A percentile compares a stretch with the other conserved stretches of the same genome.
These are phyloP conservation scores for Blastobotrys persicus DNA, from an alignment of 1,139 yeast genomes.

Conservation along the genomic window DNA sequence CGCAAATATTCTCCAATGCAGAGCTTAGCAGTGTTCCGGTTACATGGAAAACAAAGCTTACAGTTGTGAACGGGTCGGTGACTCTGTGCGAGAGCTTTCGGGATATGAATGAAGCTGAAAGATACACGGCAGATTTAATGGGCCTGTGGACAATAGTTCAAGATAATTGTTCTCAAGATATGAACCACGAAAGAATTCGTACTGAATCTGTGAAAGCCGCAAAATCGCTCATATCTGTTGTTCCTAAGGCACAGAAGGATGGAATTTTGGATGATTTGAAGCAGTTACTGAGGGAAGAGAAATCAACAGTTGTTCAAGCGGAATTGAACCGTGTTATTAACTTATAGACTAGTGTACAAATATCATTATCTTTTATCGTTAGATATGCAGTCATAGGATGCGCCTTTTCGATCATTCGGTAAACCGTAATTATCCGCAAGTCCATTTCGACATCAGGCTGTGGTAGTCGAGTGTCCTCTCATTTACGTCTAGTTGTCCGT, in stretches of 20 bases:
- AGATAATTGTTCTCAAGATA: slow-evolving; percentile 41
- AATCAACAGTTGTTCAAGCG: slow-evolving; percentile 26
- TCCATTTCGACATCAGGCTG: no score
- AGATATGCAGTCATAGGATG: no score
- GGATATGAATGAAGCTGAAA: background rate
- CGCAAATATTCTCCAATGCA: background rate
- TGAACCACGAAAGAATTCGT: slow-evolving; percentile 62
- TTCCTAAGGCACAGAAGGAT: slow-evolving; percentile 10
- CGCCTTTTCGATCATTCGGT: no score
- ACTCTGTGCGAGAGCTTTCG: slow-evolving; percentile 10
- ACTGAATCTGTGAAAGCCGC: slow-evolving; percentile 48
- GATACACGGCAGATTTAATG: background rate
- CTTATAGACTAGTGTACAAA: background rate
- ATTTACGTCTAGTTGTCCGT: slow-evolving; percentile 15
- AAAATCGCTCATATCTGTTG: slow-evolving; percentile 27
- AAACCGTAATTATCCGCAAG: no score
- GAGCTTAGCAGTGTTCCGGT: slow-evolving; percentile 4
- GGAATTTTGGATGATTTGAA: slow-evolving; percentile 15
- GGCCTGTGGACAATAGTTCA: slow-evolving; percentile 34
- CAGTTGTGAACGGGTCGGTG: slow-evolving; percentile 24
- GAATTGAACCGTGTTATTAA: slow-evolving; percentile 21
- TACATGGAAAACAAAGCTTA: slow-evolving; percentile 61
- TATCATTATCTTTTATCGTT: no score
- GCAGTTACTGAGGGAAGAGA: slow-evolving; percentile 20
- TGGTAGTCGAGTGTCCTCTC: no score